Evolutionary conservation across 306 rosid species (phyloP), one percentile per base, ranked within the genome.

Genomic region (Vigna reflexopilosa): DNA sequence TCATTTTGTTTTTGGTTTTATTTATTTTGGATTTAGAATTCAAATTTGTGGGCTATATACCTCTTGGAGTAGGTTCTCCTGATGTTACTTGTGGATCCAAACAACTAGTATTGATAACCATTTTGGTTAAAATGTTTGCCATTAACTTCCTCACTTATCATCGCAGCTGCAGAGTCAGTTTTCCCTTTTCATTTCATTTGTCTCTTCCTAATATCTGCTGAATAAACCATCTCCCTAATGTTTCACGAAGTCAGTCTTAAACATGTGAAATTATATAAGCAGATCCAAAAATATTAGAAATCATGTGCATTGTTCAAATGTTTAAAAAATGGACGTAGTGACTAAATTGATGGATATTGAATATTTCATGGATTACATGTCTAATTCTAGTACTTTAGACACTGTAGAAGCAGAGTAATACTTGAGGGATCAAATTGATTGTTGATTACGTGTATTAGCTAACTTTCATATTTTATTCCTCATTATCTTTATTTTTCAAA

Each of bases 91-190:
- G 62, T 48, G 17, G 12, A 44, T 51, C 13, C 44, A 20, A 19
- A 65, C 74, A 12, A 36, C 47, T 75, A 38, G 51, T 51, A 51
- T 65, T 65, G 45, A 42, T 34, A 47, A 11, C 67, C 51, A 15
- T 77, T 83, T 79, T 84, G 61, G 30, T 34, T 65, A 68, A 24
- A 49, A 58, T 73, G 32, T 69, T 80, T 76, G 16, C 71, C 36
- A 44, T 47, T 20, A 42, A 51, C 75, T 69, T 51, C 34, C 20
- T n/a, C 17, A 42, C 9, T 42, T 30, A 48, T 4, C 57, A 59
- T 67, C 47, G 4, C 42, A 9, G 67, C 38, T 64, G 2, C 56
- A 30, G 51, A 51, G 49, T 51, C 16, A 5, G 9, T 8, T 26
- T 48, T 67, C 44, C 13, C 12, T 17, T 20, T 44, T 67, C 12